Conservation (phyloP, 1,284 basidiomycete genomes). For the Rhodofomes roseus region DNA sequence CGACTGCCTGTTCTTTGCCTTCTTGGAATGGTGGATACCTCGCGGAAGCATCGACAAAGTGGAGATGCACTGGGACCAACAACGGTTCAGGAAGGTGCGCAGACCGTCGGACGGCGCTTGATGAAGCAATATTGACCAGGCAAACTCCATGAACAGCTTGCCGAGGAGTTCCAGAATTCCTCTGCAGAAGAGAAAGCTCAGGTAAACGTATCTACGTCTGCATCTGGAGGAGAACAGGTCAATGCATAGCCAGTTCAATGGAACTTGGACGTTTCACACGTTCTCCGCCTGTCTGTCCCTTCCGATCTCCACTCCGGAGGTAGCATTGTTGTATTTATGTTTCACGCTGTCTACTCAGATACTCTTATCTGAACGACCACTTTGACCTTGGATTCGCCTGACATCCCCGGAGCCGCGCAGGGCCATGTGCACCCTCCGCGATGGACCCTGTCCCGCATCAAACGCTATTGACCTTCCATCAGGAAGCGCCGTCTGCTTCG, state of each 20-base stretch:
- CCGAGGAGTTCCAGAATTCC: slow-evolving; percentile 3
- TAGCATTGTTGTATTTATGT: neutral
- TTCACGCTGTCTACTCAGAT: neutral
- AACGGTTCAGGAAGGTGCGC: slow-evolving; percentile 31
- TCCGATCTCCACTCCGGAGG: neutral
- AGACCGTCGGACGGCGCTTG: neutral
- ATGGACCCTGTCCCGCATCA: neutral
- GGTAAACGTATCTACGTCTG: neutral
- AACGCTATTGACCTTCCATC: neutral
- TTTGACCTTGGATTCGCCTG: neutral
- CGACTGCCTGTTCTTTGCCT: slow-evolving; percentile 74
- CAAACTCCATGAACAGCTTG: slow-evolving; percentile 5
- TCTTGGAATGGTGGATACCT: slow-evolving; percentile 77
- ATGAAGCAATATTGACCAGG: neutral
- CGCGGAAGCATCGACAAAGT: slow-evolving; percentile 69
- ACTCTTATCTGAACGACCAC: neutral
- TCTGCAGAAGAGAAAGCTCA: neutral
- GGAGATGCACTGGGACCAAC: slow-evolving; percentile 38
- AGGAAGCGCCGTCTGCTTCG: neutral
- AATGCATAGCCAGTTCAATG: too few relatives aligned
- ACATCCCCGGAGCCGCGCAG: neutral
- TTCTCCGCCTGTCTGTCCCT: too few relatives aligned
- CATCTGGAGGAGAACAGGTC: too few relatives aligned
- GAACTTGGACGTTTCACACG: too few relatives aligned
- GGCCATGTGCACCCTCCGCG: neutral